Conservation (phyloP, 2,329 filamentous ascomycete genomes). For the Xylaria sp. region DNA sequence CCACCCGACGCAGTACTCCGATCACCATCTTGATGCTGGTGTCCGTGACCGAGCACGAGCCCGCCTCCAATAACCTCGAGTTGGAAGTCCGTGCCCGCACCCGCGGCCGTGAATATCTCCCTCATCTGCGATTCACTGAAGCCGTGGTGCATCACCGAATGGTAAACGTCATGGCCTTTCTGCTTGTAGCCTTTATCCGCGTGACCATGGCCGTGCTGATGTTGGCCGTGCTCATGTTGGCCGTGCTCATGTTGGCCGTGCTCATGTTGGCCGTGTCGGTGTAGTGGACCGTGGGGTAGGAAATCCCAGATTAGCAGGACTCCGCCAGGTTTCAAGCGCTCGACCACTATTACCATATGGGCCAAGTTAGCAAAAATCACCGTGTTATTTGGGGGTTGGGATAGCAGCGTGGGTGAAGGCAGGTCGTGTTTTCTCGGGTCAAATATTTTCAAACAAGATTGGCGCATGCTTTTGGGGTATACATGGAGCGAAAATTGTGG, state of each 20-base stretch:
- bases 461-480: neutral
- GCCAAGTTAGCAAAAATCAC: neutral
- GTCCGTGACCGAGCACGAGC: constrained; percentile 41
- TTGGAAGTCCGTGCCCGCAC: constrained; percentile 65
- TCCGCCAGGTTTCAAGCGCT: constrained; percentile 72
- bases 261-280: constrained; percentile 12
- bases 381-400: neutral
- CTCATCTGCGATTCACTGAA: constrained; percentile 70
- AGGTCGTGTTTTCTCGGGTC: neutral
- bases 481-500: neutral
- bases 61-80: constrained; percentile 64
- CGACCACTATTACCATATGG: constrained; percentile 54
- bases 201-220: constrained; percentile 6
- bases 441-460: neutral
- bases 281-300: constrained; percentile 58
- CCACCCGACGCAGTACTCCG: neutral
- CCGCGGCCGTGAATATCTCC: constrained; percentile 71
- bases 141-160: constrained; percentile 72
- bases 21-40: neutral
- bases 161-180: constrained; percentile 37
- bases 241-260: constrained; percentile 18
- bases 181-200: constrained; percentile 49
- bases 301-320: constrained; percentile 76
- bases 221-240: constrained; percentile 10
- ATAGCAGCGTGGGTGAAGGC: neutral